Base-by-base conservation (phyloP, 2,329 filamentous ascomycete species). In the Malbranchea zuffiana region DNA sequence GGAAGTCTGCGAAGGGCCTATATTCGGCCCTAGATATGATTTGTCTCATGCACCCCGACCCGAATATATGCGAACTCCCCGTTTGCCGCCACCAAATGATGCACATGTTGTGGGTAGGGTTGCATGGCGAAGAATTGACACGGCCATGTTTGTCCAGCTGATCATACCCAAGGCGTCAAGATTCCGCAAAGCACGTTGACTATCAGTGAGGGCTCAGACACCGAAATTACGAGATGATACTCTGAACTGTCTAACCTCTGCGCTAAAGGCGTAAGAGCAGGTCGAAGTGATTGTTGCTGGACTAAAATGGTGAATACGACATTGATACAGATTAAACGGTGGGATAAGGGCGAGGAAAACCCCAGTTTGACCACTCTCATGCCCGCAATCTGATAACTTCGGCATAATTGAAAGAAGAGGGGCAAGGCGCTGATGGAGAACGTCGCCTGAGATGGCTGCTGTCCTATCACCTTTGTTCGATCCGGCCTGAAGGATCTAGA, bases 41-140 rank as follows among this genome's bases (percentile, higher is more conserved):
- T n/a, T 29, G 6, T 25, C 23, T 16, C 36, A 39, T 34, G 36
- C 31, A 39, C 30, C 28, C 24, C 31, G 29, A 29, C 23, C 30
- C 24, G 30, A 15, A 39, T 25, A 13, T 33, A 39, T 39, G 31
- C 36, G 24, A 39, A 39, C 36, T 39, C 36, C 36, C 34, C 30
- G 36, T 34, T 39, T 39, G 30, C 30, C 36, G 36, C 36, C 36
- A 39, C 36, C 30, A 32, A 29, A 16, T 20, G 20, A 34, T 15
- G 24, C 36, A 29, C 16, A 23, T 24, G 32, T 19, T 39, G 12
- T 28, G 19, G 34, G 30, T 33, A 39, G 36, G 36, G 36, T 39
- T 39, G 36, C 36, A 39, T 39, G 18, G 31, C 13, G 29, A n/a
- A n/a, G n/a, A 28, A 16, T 28, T 23, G 24, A 29, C 28, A 34